Evolutionary conservation across 306 rosid genomes (phyloP), one percentile per base, ranked within the genome.

Genomic region (Phaseolus lunatus): DNA sequence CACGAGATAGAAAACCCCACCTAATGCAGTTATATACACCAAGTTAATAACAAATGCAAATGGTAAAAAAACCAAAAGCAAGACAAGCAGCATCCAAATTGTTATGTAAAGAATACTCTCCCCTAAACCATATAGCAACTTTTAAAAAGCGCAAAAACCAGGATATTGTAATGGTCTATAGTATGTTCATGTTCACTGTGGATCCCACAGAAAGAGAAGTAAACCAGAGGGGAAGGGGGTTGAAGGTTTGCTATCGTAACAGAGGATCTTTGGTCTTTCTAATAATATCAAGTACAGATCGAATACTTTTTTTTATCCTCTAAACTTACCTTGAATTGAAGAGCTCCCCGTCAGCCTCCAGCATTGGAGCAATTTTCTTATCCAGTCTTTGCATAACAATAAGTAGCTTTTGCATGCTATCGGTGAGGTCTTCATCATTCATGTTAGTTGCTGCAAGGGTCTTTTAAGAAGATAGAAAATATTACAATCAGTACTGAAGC

Each of bases 1-100:
- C 97, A 13, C 98, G 97, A 33, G 98, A 95, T 71, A 95, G 90
- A 85, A 79, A 95, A 24, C 98, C 98, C 98, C 98, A 95, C 93
- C 98, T 95, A 78, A 79, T 45, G 83, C 72, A 84, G 72, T 68
- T 61, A 66, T 2, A 53, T 73, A 57, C 69, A 43, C 16, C 44
- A 69, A 63, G 80, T 87, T 29, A 84, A 69, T 72, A 23, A 61
- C 39, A 78, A 49, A 44, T 10, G 35, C 75, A 56, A 12, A 11
- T 16, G 1, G 57, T 29, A 68, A 47, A 37, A 20, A 56, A 44
- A 26, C 16, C 45, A 45, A 49, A 45, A 11, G 64, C 39, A 75
- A 58, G 67, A 48, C 9, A 26, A 41, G 67, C 12, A 75, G 27
- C 72, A 67, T 58, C 62, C 13, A 58, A 23, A 5, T 33, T 59